These are phyloP conservation scores for Boletus bicolor DNA, from an alignment of 768 basidiomycete genomes.

Conservation along the genomic window DNA sequence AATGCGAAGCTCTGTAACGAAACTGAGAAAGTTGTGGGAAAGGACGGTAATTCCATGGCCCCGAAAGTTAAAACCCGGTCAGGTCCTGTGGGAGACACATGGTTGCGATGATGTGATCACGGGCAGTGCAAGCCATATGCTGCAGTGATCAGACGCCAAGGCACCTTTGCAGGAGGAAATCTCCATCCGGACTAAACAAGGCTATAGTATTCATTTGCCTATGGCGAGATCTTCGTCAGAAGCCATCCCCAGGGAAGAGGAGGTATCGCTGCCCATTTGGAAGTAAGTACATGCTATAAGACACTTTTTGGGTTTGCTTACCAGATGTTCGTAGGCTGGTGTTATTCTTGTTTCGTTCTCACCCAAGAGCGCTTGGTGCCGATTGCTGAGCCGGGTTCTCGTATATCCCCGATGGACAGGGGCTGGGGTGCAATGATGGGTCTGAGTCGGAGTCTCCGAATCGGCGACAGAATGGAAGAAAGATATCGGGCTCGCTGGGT, in stretches of 20 bases:
- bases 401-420: no score
- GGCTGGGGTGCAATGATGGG: no score
- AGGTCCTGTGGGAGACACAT: no score
- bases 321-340: no score
- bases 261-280: no score
- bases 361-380: neutral
- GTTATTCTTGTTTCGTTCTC: neutral
- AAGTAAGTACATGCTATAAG: neutral
- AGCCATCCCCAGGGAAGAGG: neutral
- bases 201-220: no score
- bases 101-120: neutral
- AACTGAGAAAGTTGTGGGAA: neutral
- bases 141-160: neutral
- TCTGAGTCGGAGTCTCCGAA: neutral
- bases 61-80: neutral
- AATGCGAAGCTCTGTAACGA: neutral
- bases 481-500: no score
- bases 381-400: no score
- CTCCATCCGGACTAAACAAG: no score
- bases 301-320: neutral
- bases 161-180: no score
- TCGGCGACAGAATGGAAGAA: conserved; percentile 1
- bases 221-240: neutral
- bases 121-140: no score
- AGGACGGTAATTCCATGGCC: neutral